Evolutionary conservation across 257 asterid species (phyloP).

Genomic region (Solanum neorickii): DNA sequence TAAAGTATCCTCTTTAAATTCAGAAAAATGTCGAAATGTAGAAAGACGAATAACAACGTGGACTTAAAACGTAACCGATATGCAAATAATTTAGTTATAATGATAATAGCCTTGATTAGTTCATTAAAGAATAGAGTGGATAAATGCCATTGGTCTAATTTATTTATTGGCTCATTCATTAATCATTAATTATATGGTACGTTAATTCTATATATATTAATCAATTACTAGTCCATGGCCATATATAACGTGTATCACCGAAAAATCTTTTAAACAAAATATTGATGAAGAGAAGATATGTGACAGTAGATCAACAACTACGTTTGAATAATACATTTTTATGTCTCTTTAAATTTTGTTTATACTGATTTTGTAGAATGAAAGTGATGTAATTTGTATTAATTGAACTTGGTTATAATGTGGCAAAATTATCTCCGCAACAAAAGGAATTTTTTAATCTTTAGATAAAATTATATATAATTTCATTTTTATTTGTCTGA

Average conservation of each 20-base stretch:
- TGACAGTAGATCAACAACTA: neutral
- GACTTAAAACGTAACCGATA: neutral
- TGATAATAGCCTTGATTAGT: neutral
- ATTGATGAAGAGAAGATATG: neutral
- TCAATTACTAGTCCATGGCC: neutral
- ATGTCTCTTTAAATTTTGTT: neutral
- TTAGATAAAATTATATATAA: neutral
- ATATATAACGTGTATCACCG: neutral
- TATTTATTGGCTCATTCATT: neutral
- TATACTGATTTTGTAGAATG: neutral
- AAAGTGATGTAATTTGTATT: neutral
- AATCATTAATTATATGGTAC: neutral
- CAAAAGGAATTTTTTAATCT: neutral
- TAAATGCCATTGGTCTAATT: neutral
- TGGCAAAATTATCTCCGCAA: neutral
- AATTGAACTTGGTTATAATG: neutral
- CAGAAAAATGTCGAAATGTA: too few species aligned
- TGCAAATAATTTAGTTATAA: neutral
- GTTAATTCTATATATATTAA: neutral
- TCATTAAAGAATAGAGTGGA: neutral
- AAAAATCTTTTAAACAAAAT: neutral
- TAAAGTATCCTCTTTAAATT: too few species aligned
- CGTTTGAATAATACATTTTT: neutral
- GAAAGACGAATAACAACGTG: neutral
- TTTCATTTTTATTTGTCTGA: too few species aligned